phyloP scores from a whole-genome alignment of 139 green algal species.

The Helicosporidium sp. region DNA sequence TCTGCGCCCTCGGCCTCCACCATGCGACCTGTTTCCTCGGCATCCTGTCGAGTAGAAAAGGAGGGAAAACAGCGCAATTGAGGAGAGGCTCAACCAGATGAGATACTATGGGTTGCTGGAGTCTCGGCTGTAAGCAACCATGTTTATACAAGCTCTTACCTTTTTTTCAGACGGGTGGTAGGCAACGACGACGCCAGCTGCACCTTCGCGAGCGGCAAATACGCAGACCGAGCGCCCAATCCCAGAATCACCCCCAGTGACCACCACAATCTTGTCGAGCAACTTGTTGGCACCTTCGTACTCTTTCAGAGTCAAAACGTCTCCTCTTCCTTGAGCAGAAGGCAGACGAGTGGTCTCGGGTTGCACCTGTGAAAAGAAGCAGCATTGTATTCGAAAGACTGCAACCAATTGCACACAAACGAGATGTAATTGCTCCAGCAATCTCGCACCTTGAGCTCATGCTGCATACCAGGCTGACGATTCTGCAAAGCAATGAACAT shows the following conservation, averaged over 20 bases:
- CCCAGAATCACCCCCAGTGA: slow-evolving; percentile 17
- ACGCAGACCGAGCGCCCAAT: slow-evolving; percentile 9
- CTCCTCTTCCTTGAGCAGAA: background rate
- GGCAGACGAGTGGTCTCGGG: slow-evolving; percentile 1
- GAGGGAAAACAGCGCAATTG: too few relatives aligned
- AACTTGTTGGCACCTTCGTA: slow-evolving; percentile 17
- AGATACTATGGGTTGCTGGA: too few relatives aligned
- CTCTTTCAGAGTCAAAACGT: slow-evolving; percentile 13
- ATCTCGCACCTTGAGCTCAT: too few relatives aligned
- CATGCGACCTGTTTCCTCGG: slow-evolving; percentile 2
- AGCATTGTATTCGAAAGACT: too few relatives aligned
- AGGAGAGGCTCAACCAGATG: too few relatives aligned
- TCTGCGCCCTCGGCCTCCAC: slow-evolving; percentile 12
- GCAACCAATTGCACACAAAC: too few relatives aligned
- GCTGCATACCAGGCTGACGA: too few relatives aligned
- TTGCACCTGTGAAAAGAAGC: too few relatives aligned
- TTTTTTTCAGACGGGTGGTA: slow-evolving; percentile 5
- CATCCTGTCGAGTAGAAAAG: background rate
- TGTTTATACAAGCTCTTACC: background rate
- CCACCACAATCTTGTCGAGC: slow-evolving; percentile 8
- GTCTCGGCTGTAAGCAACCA: background rate
- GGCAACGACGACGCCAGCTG: slow-evolving; percentile 7
- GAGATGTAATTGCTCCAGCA: too few relatives aligned
- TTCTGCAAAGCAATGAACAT: too few relatives aligned
- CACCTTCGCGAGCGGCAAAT: slow-evolving; percentile 12